Evolutionary conservation across 1,139 yeast genomes (phyloP).

Genomic region (Debaryomyces fabryi): DNA sequence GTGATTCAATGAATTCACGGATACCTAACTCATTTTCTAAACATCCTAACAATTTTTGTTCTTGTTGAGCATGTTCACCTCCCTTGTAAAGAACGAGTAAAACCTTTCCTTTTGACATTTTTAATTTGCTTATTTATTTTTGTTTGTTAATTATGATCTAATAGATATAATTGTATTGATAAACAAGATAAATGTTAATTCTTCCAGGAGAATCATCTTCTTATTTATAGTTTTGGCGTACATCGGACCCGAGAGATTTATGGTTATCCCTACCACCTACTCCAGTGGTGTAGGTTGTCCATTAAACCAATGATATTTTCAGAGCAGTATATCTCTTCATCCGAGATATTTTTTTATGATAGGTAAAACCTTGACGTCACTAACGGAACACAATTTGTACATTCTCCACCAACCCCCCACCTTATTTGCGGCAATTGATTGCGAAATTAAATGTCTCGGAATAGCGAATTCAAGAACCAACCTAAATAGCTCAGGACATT

Average conservation of each 20-base stretch:
- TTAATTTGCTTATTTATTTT: not conserved
- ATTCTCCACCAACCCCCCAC: not conserved
- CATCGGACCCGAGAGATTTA: not conserved
- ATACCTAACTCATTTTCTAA: constrained; percentile 78
- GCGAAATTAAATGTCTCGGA: not conserved
- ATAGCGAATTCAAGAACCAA: not conserved
- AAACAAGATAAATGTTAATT: not conserved
- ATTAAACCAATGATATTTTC: not conserved
- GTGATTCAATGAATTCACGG: constrained; percentile 60
- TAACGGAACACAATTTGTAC: not conserved
- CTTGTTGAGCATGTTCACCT: constrained; percentile 60
- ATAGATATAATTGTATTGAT: not conserved
- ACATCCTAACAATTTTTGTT: constrained; percentile 65
- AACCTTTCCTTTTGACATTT: constrained; percentile 37
- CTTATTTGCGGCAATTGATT: not conserved
- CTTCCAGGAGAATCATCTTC: not conserved
- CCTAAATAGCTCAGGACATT: too few relatives aligned
- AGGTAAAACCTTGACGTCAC: too few relatives aligned
- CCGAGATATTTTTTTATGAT: not conserved
- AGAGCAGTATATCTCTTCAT: not conserved
- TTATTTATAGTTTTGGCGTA: not conserved
- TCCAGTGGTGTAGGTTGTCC: not conserved
- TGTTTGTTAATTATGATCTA: not conserved
- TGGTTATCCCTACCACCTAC: too few relatives aligned
- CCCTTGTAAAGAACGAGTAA: constrained; percentile 60